A percentile compares a stretch with the other conserved stretches of the same genome.
Evolutionary conservation across 306 rosid genomes (phyloP).

Genomic region (Cicer chorassanicum): DNA sequence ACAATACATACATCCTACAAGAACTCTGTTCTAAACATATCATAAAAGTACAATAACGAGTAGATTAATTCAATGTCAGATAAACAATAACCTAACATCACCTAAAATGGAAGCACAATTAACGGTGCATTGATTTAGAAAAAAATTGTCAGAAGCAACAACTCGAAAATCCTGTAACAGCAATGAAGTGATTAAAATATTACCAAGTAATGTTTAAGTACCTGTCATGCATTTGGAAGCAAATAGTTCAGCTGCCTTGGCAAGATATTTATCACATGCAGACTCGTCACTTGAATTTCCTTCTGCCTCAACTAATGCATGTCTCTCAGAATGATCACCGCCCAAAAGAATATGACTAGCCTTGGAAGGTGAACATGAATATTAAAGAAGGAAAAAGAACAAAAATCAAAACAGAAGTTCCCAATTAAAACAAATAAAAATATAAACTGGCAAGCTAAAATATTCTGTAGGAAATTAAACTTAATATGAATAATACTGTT

Average conservation of each 20-base stretch:
- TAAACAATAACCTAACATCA: slow-evolving; percentile 33
- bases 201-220: slow-evolving; percentile 45
- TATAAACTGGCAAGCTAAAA: slow-evolving; percentile 30
- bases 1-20: slow-evolving; percentile 30
- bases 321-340: slow-evolving; percentile 73
- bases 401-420: slow-evolving; percentile 33
- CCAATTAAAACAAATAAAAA: slow-evolving; percentile 38
- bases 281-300: slow-evolving; percentile 61
- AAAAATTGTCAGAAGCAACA: slow-evolving; percentile 21
- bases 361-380: slow-evolving; percentile 51
- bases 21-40: slow-evolving; percentile 34
- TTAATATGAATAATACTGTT: background rate
- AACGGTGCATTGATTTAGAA: slow-evolving; percentile 5
- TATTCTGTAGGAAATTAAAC: slow-evolving; percentile 19
- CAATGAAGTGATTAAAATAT: slow-evolving; percentile 31
- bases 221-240: slow-evolving; percentile 59
- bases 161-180: slow-evolving; percentile 21
- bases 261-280: slow-evolving; percentile 67
- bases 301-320: slow-evolving; percentile 73
- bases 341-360: slow-evolving; percentile 70
- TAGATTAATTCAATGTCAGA: slow-evolving; percentile 17
- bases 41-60: slow-evolving; percentile 1
- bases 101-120: slow-evolving; percentile 8
- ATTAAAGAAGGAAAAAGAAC: slow-evolving; percentile 39
- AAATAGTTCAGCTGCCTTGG: slow-evolving; percentile 63